Evolutionary conservation across 2,329 filamentous ascomycete genomes (phyloP).

Genomic region (Diaporthe australafricana): DNA sequence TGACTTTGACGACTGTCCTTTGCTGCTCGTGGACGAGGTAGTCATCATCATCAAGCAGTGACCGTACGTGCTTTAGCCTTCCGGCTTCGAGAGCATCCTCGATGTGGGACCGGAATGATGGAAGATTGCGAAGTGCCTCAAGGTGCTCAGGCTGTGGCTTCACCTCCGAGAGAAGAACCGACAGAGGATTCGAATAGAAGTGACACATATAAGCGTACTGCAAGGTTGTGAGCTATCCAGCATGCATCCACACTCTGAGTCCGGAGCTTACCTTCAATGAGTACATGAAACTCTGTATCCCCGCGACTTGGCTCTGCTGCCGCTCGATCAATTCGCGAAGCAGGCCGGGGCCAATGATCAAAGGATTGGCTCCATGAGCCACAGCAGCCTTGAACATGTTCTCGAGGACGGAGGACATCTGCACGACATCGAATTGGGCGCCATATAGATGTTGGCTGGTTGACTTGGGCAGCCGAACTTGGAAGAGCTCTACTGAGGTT

Average conservation of each 20-base stretch:
- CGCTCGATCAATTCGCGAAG: conserved; percentile 74
- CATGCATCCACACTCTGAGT: neutral
- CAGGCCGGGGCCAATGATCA: conserved; percentile 74
- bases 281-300: conserved; percentile 77
- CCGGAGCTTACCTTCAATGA: conserved; percentile 69
- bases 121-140: conserved; percentile 74
- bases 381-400: conserved; percentile 76
- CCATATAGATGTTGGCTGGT: conserved; percentile 76
- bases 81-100: conserved; percentile 60
- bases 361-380: conserved; percentile 63
- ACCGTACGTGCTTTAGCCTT: conserved; percentile 56
- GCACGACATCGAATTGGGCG: conserved; percentile 81
- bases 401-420: conserved; percentile 78
- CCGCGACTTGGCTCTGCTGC: conserved; percentile 82
- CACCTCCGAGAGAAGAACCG: conserved; percentile 64
- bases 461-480: conserved; percentile 77
- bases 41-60: conserved; percentile 70
- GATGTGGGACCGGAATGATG: conserved; percentile 73
- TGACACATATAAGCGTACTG: conserved; percentile 89
- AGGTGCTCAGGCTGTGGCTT: conserved; percentile 70
- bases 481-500: conserved; percentile 83
- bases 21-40: conserved; percentile 57
- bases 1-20: conserved; percentile 28
- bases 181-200: conserved; percentile 83
- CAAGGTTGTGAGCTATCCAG: conserved; percentile 41